A percentile compares a stretch with the other conserved stretches of the same genome.
These are phyloP conservation scores for Paramecium pentaurelia DNA, from an alignment of 73 alveolate genomes.

Conservation along the genomic window DNA sequence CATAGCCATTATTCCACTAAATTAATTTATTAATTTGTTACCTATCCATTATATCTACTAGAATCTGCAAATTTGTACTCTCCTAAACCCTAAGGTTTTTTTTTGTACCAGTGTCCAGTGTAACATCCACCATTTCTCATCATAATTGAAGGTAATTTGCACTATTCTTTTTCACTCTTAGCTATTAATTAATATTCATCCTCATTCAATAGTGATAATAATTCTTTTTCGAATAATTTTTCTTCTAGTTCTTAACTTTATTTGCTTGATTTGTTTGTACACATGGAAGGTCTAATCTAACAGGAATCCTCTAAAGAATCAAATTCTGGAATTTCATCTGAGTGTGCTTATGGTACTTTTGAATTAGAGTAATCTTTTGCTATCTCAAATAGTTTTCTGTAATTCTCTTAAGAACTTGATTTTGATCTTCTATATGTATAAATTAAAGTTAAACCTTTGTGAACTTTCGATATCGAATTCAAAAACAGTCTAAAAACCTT, in stretches of 20 bases:
- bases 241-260: neutral
- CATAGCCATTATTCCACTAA: conserved; percentile 36
- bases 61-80: neutral
- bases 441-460: neutral
- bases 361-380: neutral
- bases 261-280: neutral
- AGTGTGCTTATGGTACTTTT: neutral
- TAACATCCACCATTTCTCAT: conserved; percentile 25
- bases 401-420: neutral
- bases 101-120: conserved; percentile 19
- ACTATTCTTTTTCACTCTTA: neutral
- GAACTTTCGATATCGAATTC: neutral
- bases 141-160: neutral
- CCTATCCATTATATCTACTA: neutral
- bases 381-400: neutral
- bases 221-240: neutral
- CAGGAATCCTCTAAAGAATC: neutral
- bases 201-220: neutral
- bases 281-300: neutral
- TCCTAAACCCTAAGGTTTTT: conserved; percentile 36
- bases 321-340: neutral
- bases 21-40: neutral
- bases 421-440: neutral
- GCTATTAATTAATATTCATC: neutral
- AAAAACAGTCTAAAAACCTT: neutral